Evolutionary conservation across 805 yeast genomes (phyloP).

Genomic region (Ogataea dorogensis): DNA sequence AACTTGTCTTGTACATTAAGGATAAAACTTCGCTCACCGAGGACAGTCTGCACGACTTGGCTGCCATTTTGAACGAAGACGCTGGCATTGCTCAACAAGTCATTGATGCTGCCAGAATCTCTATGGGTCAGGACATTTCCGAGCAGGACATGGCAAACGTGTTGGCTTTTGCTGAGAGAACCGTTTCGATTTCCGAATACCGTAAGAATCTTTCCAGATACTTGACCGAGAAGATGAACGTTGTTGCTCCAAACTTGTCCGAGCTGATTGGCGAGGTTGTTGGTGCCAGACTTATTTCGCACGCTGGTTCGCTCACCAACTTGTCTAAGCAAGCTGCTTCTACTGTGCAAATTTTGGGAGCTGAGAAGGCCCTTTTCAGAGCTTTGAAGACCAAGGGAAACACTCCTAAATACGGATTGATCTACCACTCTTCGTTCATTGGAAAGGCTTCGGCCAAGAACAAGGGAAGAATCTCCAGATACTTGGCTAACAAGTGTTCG

Average conservation of each 20-base stretch:
- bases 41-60: conserved; percentile 83
- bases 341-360: conserved; percentile 96
- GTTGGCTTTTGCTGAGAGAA: conserved; percentile 87
- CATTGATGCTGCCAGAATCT: conserved; percentile 91
- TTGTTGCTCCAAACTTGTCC: conserved; percentile 95
- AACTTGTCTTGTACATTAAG: conserved; percentile 74
- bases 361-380: conserved; percentile 94
- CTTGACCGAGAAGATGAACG: conserved; percentile 92
- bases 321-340: conserved; percentile 98
- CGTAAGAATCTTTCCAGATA: conserved; percentile 80
- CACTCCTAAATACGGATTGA: conserved; percentile 94
- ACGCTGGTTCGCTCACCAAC: conserved; percentile 96
- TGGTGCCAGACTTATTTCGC: conserved; percentile 97
- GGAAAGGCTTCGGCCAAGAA: conserved; percentile 94
- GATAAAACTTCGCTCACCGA: conserved; percentile 83
- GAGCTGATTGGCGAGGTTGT: conserved; percentile 98
- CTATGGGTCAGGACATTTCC: conserved; percentile 98
- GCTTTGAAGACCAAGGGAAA: conserved; percentile 95
- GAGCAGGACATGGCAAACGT: conserved; percentile 94
- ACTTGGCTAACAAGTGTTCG: conserved; percentile 97
- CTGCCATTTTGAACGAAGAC: conserved; percentile 87
- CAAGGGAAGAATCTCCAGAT: conserved; percentile 98
- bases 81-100: conserved; percentile 89
- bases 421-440: conserved; percentile 91
- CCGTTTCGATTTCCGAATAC: conserved; percentile 88